A percentile compares a stretch with the other conserved stretches of the same genome.
Conservation (phyloP, 2,329 filamentous ascomycete species). For the Ophiostoma montium region DNA sequence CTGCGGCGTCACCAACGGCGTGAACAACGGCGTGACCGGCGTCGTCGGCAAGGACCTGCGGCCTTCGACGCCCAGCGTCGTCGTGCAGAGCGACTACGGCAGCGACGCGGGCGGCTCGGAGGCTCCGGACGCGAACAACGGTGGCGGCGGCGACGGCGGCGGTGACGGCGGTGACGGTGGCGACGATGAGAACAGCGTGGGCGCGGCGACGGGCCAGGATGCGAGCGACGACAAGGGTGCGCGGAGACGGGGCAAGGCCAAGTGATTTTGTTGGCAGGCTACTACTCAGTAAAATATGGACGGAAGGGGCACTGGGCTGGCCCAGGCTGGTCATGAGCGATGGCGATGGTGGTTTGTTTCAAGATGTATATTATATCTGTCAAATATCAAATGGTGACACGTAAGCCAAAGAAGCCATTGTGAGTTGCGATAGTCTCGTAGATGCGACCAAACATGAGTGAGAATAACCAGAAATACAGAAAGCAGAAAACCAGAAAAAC, state of each 20-base stretch:
- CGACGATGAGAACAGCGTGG: too few species aligned
- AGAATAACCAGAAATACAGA: background rate
- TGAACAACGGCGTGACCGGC: conserved; percentile 57
- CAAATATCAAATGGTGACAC: too few species aligned
- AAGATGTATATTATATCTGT: too few species aligned
- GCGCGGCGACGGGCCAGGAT: background rate
- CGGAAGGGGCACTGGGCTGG: too few species aligned
- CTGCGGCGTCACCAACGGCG: conserved; percentile 73
- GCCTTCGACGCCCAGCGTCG: too few species aligned
- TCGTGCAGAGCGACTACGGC: background rate
- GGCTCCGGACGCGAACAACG: background rate
- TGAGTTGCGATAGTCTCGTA: conserved; percentile 4
- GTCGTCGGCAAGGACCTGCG: conserved; percentile 28
- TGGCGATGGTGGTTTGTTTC: too few species aligned
- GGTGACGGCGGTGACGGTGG: background rate
- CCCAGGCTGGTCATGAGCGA: too few species aligned
- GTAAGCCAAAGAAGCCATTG: background rate
- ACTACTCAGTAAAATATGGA: too few species aligned
- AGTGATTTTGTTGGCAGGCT: background rate
- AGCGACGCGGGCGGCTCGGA: background rate
- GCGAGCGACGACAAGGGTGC: background rate
- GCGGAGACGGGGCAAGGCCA: conserved; percentile 5
- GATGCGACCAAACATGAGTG: background rate
- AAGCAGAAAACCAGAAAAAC: background rate
- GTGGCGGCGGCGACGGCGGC: background rate